A percentile compares a stretch with the other conserved stretches of the same genome.
phyloP scores from a whole-genome alignment of 495 filamentous ascomycete genomes.

The Astrocystis sublimbata region DNA sequence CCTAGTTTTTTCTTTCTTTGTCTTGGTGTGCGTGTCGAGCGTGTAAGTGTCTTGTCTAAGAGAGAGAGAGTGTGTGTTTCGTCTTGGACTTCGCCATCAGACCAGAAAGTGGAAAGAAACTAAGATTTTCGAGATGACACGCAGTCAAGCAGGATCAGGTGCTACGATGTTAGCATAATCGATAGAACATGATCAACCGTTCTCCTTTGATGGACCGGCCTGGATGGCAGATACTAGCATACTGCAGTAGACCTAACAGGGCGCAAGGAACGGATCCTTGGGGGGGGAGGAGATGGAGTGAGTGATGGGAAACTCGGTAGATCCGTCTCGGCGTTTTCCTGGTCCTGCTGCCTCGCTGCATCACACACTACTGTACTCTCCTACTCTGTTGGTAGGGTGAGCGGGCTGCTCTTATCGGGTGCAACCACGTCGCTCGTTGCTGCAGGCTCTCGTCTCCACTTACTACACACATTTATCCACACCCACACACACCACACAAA shows the following conservation, averaged over 20 bases:
- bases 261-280: background rate
- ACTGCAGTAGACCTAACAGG: background rate
- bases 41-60: no score
- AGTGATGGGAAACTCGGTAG: background rate
- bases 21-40: no score
- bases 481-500: constrained; percentile 10
- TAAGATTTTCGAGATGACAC: constrained; percentile 33
- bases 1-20: background rate
- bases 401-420: constrained; percentile 23
- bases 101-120: background rate
- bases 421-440: constrained; percentile 33
- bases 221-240: background rate
- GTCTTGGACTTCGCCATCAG: background rate
- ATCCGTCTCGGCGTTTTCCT: background rate
- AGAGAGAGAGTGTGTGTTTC: background rate
- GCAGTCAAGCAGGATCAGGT: constrained; percentile 39
- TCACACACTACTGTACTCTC: background rate
- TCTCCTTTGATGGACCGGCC: constrained; percentile 11
- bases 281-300: background rate
- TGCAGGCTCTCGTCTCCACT: constrained; percentile 27
- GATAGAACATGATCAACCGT: background rate
- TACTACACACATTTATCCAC: no score
- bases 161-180: no score
- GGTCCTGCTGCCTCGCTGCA: background rate
- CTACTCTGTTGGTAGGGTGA: no score